phyloP scores from a whole-genome alignment of 371 early-diverging fungal species.

The Mortierella sp. region DNA sequence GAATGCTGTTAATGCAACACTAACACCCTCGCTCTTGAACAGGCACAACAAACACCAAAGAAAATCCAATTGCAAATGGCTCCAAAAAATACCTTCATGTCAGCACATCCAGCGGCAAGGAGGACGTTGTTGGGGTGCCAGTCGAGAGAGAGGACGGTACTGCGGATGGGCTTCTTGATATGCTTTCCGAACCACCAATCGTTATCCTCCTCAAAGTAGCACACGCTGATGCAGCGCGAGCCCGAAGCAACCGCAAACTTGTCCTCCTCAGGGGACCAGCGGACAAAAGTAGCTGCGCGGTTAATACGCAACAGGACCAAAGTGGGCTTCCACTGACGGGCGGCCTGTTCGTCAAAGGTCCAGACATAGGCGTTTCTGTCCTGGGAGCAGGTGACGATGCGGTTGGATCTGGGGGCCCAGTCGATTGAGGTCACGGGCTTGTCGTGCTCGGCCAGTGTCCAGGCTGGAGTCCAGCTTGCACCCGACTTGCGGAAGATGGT shows the following conservation, averaged over 20 bases:
- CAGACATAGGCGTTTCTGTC: conserved; percentile 99
- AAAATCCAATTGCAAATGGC: no score
- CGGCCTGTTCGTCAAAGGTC: conserved; percentile 74
- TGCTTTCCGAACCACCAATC: conserved; percentile 98
- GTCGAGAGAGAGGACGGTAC: conserved; percentile 90
- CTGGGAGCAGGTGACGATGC: conserved; percentile 97
- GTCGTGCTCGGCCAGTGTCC: conserved; percentile 93
- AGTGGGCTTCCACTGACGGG: conserved; percentile 89
- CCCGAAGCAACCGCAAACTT: conserved; percentile 99
- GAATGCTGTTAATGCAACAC: neutral
- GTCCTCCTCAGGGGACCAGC: conserved; percentile 97
- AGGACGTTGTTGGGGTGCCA: conserved; percentile 98
- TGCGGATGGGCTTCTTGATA: conserved; percentile 92
- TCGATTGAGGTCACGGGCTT: conserved; percentile 96
- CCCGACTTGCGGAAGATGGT: conserved; percentile 83
- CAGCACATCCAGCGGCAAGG: conserved; percentile 94
- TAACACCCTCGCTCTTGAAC: neutral
- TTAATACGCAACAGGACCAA: conserved; percentile 95
- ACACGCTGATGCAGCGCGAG: conserved; percentile 90
- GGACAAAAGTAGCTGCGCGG: conserved; percentile 95
- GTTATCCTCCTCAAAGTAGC: conserved; percentile 96
- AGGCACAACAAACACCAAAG: no score
- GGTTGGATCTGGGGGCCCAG: conserved; percentile 96
- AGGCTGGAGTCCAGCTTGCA: conserved; percentile 73
- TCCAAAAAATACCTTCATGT: conserved; percentile 81